Base-by-base conservation (phyloP, 768 basidiomycete species). In the Panus rudis region DNA sequence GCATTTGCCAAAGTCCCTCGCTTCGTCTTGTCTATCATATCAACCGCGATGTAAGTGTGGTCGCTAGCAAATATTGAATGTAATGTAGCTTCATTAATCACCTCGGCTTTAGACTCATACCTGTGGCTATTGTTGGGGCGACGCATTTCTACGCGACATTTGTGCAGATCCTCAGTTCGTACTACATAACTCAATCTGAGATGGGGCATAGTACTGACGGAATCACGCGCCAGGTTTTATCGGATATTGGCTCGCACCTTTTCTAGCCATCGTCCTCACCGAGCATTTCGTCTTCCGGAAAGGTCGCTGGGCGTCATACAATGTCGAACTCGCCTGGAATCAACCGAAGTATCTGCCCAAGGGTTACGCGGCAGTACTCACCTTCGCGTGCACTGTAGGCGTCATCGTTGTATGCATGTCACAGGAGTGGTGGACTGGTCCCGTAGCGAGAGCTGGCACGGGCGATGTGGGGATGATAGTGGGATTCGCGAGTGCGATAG, bases 361-460 rank as follows among this genome's bases (percentile, higher is more conserved):
- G 2, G 56, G 73, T 3, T 41, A 55, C 16, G 65, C 75, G 1
- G 73, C 68, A 2, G 52, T 71, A 12, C 28, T 58, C 27, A 65
- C 73, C 7, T 66, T 70, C 37, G 26, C 60, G 13, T 65, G 61
- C 14, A 62, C 61, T 6, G 59, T 63, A 17, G 62, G 66, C 8
- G 51, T 66, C 30, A 56, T 71, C 40, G 62, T 74, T 12, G 61
- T 69, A 17, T 71, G 69, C 50, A 76, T 76, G 70, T 63, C 68
- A 44, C 73, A 77, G 42, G 68, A 20, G 41, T 77, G 71, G 71
- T 77, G 63, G 47, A 63, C 66, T 8, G 76, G 75, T 2, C 71
- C 73, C 2, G 63, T 77, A 31, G 76, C 76, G 27, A 51, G 40
- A n/a, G 39, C 42, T 6, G 63, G 66, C 12, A 67, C 71, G 16